Evolutionary conservation across 176 grass and related monocot genomes (phyloP), one percentile per base, ranked within the genome.

Genomic region (Cocos nucifera): DNA sequence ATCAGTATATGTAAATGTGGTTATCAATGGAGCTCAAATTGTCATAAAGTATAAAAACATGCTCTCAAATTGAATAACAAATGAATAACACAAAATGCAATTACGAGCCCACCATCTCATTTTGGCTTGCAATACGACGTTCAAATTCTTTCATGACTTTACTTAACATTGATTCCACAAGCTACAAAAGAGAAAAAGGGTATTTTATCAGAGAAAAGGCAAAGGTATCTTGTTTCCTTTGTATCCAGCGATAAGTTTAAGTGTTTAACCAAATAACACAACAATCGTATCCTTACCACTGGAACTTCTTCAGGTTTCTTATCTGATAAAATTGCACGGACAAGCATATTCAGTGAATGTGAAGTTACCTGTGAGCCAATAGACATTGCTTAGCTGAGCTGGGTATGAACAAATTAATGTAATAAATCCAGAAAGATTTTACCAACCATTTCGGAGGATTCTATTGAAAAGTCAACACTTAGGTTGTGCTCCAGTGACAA

Each of bases 301-400:
- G 93, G 93, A 67, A 97, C 50, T 87, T 97, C 87, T 77, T 97
- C 92, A 19, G 87, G 81, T 75, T 80, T 91, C 67, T 85, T 97
- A 58, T 87, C 81, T 50, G 84, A 78, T 16, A 97, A 54, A 79
- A 91, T 72, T 4, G 69, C 78, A 61, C 82, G 83, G 28, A 97
- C 73, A 69, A 97, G 66, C 73, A 91, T 80, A 21, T 53, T 66
- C 51, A 97, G 63, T 19, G 87, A 88, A 44, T 82, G 78, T 73
- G 87, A 78, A 72, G 70, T 77, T 30, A 54, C 78, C 92, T 97
- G 78, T 57, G 56, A 62, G 59, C 35, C 8, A 44, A 12, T 1
- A 44, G 10, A 44, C 2, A 44, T 44, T 44, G 35, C 35, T 44
- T 44, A 44, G 35, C 35, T 44, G 9, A 44, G 35, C 35, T 12